Evolutionary conservation across 2,329 filamentous ascomycete genomes (phyloP).

Genomic region (Tolypocladium cylindrosporum): DNA sequence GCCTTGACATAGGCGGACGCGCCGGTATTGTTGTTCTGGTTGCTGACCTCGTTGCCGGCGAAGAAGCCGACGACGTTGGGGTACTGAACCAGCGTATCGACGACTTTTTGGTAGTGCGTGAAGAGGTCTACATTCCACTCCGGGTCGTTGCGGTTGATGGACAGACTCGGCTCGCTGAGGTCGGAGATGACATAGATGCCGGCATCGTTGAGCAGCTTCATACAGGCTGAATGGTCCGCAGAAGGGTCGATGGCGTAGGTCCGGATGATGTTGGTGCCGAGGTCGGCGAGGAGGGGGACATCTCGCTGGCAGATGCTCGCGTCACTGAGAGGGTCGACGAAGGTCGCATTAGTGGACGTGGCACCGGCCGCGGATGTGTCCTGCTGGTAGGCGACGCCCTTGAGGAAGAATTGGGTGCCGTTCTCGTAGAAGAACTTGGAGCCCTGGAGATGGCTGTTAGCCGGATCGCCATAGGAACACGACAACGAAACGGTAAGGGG

Average conservation of each 20-base stretch:
- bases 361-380: slow-evolving; percentile 50
- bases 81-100: slow-evolving; percentile 75
- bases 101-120: slow-evolving; percentile 70
- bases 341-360: slow-evolving; percentile 37
- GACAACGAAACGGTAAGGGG: not conserved
- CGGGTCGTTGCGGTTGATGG: slow-evolving; percentile 79
- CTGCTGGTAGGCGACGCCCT: slow-evolving; percentile 92
- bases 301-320: slow-evolving; percentile 67
- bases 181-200: slow-evolving; percentile 96
- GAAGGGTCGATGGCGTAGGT: slow-evolving; percentile 86
- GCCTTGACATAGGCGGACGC: slow-evolving; percentile 96
- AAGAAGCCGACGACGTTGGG: slow-evolving; percentile 95
- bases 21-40: slow-evolving; percentile 76
- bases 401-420: slow-evolving; percentile 63
- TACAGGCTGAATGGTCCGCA: slow-evolving; percentile 70
- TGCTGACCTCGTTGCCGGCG: slow-evolving; percentile 94
- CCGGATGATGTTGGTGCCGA: slow-evolving; percentile 87
- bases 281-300: slow-evolving; percentile 66
- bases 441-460: slow-evolving; percentile 34
- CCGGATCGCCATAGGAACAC: not conserved
- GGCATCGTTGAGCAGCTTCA: slow-evolving; percentile 69
- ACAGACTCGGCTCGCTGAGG: slow-evolving; percentile 68
- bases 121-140: slow-evolving; percentile 72
- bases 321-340: slow-evolving; percentile 77
- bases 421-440: slow-evolving; percentile 86